Evolutionary conservation across 1,284 basidiomycete species (phyloP), one percentile per base, ranked within the genome.

Genomic region (Leccinum subspadiceum): DNA sequence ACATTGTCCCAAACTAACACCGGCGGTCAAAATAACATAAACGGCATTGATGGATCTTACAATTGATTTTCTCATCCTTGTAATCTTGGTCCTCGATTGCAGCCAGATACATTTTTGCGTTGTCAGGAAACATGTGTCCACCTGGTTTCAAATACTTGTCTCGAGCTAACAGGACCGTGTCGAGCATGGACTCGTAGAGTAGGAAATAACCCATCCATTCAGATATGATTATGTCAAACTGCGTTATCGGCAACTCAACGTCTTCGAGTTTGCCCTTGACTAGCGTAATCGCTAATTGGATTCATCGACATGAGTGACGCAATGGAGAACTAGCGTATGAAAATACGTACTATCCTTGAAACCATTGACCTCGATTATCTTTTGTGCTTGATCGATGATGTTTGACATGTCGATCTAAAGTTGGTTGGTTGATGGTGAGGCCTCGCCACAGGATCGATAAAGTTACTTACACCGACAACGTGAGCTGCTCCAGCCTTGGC

Each of bases 61-160:
- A 98, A 77, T 95, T 95, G 74, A 99, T 99, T 79, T 99, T 99
- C 77, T 99, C 96, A 68, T 99, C 96, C 78, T 99, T 99, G 85
- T 99, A 99, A 65, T 99, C 97, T 72, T 96, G 91, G 76, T 99
- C 97, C 77, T 99, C 97, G 71, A 99, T 98, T 48, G 95, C 97
- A 49, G 96, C 96, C 59, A 99, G 73, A 81, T 93, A 98, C 72
- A 99, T 82, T 26, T 87, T 94, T 10, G 96, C 96, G 57, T 84
- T 91, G 79, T 99, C 97, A 10, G 97, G 97, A 83, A 99, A 98
- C 76, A 99, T 92, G 58, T 93, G 82, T 54, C 97, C 97, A 57
- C 80, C 92, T 49, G 89, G 87, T 69, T 92, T 91, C 65, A 99
- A 86, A 81, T 98, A 99, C 77, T 93, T 93, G 84, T 99, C 97